Evolutionary conservation across 2,329 filamentous ascomycete genomes (phyloP).

Genomic region (Neofusicoccum parvum): DNA sequence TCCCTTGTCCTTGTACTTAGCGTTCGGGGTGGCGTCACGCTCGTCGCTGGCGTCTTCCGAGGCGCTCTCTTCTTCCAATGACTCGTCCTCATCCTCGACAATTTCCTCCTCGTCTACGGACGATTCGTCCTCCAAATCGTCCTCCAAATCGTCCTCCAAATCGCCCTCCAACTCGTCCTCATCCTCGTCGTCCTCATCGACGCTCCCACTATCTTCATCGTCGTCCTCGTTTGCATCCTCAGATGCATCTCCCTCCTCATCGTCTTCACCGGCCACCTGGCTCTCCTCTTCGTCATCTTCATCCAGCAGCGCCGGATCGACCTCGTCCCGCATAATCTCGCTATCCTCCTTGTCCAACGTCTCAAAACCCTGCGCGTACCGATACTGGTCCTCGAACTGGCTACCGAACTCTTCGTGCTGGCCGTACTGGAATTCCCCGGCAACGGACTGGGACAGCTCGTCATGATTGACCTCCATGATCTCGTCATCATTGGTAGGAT

Average conservation of each 20-base stretch:
- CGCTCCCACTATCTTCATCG: neutral
- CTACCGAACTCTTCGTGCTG: neutral
- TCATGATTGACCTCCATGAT: neutral
- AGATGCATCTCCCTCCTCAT: neutral
- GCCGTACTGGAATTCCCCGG: neutral
- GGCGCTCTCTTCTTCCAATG: neutral
- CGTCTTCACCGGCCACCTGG: neutral
- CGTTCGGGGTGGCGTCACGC: neutral
- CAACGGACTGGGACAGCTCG: neutral
- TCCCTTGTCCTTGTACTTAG: conserved; percentile 10
- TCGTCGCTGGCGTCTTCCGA: neutral
- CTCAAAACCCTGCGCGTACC: neutral
- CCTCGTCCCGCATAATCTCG: conserved; percentile 1
- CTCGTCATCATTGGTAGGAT: neutral
- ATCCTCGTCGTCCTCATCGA: neutral
- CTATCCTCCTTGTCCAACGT: neutral
- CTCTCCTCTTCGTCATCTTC: neutral
- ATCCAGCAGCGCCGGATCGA: neutral
- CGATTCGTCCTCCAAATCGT: neutral
- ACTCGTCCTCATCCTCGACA: neutral
- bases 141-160: neutral
- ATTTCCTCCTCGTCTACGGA: neutral
- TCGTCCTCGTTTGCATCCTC: neutral
- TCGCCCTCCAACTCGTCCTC: neutral
- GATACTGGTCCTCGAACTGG: neutral